phyloP scores from a whole-genome alignment of 1,284 basidiomycete genomes.

The Puccinia polysora region DNA sequence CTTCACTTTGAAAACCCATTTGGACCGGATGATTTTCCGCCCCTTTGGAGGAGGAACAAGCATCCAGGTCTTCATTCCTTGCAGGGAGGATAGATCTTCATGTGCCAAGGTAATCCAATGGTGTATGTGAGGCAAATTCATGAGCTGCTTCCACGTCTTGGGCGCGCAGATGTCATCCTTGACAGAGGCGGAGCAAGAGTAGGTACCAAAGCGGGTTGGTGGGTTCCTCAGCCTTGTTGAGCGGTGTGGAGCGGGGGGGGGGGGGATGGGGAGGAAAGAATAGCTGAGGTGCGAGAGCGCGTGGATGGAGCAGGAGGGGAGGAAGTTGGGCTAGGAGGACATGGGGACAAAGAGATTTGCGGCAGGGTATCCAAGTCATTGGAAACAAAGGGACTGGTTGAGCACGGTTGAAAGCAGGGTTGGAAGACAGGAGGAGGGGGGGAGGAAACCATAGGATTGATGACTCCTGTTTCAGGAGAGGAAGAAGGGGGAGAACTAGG shows the following conservation, averaged over 20 bases:
- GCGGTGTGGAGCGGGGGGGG: not conserved
- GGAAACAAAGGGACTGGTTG: not conserved
- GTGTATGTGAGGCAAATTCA: not conserved
- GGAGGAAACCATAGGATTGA: no score
- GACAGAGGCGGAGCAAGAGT: not conserved
- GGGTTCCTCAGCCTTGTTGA: not conserved
- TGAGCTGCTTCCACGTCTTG: constrained; percentile 1
- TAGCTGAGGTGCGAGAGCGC: not conserved
- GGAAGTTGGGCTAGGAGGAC: not conserved
- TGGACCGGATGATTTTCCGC: constrained; percentile 19
- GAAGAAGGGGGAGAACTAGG: not conserved
- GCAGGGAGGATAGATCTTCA: not conserved
- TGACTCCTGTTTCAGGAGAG: not conserved
- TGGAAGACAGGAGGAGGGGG: not conserved
- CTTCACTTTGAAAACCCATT: constrained; percentile 22
- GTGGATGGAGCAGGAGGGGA: not conserved
- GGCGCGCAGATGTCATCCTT: not conserved
- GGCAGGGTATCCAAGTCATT: not conserved
- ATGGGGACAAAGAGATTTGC: not conserved
- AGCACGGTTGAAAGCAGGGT: not conserved
- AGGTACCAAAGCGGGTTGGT: not conserved
- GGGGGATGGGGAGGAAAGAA: not conserved
- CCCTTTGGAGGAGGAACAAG: not conserved
- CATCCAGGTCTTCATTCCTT: not conserved
- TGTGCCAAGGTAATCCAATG: not conserved